Percentiles rank a stretch among this genome's conserved stretches.
Evolutionary conservation across 495 filamentous ascomycete species (phyloP).

Genomic region (Glutinoglossum americanum): DNA sequence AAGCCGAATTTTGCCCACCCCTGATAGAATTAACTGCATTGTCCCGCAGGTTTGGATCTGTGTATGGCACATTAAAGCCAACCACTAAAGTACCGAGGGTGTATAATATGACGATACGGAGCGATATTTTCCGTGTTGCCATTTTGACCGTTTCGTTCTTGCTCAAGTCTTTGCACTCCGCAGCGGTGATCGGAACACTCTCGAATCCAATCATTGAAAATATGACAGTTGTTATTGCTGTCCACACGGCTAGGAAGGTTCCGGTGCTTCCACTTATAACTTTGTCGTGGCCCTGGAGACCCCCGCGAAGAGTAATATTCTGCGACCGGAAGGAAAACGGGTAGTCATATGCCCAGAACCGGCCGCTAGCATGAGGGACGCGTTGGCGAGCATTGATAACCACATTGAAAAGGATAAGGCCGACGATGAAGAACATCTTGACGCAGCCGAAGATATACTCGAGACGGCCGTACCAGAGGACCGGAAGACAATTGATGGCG

Average conservation of each 20-base stretch:
- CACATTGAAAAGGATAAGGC: conserved; percentile 23
- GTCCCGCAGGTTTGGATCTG: neutral
- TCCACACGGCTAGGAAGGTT: conserved; percentile 18
- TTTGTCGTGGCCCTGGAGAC: neutral
- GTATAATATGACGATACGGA: conserved; percentile 26
- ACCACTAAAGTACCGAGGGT: conserved; percentile 19
- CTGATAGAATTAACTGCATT: neutral
- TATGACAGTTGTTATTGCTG: conserved; percentile 20
- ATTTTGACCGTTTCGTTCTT: conserved; percentile 28
- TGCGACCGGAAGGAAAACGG: neutral
- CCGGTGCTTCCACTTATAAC: conserved; percentile 9
- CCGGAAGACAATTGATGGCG: neutral
- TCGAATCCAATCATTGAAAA: conserved; percentile 32
- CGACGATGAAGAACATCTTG: conserved; percentile 25
- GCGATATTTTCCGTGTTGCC: conserved; percentile 23
- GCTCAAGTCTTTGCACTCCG: conserved; percentile 24
- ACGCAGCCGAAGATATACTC: conserved; percentile 26
- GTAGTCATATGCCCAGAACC: neutral
- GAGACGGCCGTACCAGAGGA: conserved; percentile 25
- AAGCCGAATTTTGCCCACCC: conserved; percentile 12
- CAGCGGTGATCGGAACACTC: conserved; percentile 22
- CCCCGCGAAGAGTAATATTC: neutral
- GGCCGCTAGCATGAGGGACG: neutral
- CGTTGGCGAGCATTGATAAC: conserved; percentile 8
- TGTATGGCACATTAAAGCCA: conserved; percentile 15